Evolutionary conservation across 345 rosid genomes (phyloP).

Genomic region (Pugionium cornutum): DNA sequence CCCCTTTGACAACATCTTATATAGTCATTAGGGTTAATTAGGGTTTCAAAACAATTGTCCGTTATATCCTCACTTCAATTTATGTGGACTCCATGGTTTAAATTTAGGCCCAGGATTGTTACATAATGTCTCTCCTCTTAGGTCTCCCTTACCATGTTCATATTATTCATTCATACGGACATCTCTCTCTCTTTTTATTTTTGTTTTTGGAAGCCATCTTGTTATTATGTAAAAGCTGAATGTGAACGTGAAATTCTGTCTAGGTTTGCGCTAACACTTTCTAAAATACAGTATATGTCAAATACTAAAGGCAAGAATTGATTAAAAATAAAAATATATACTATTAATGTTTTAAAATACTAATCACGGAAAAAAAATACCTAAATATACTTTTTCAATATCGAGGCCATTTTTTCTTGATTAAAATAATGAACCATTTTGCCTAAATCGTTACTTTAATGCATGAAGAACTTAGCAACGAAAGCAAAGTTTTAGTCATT

Average conservation of each 20-base stretch:
- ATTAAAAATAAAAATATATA: neutral
- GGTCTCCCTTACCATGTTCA: constrained; percentile 41
- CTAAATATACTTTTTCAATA: neutral
- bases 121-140: constrained; percentile 42
- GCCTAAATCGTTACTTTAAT: no score
- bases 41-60: no score
- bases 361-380: neutral
- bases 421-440: neutral
- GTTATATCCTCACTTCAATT: no score
- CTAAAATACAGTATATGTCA: neutral
- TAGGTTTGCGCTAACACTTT: neutral
- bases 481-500: neutral
- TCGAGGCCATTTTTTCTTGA: neutral
- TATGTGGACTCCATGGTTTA: no score
- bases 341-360: neutral
- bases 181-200: constrained; percentile 8
- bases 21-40: no score
- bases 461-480: neutral
- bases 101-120: no score
- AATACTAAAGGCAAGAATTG: neutral
- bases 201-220: neutral
- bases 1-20: no score
- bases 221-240: no score
- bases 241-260: neutral
- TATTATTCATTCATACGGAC: constrained; percentile 36